A percentile compares a stretch with the other conserved stretches of the same genome.
These are phyloP conservation scores for Dendryphion nanum DNA, from an alignment of 2,329 filamentous ascomycete genomes.

Conservation along the genomic window DNA sequence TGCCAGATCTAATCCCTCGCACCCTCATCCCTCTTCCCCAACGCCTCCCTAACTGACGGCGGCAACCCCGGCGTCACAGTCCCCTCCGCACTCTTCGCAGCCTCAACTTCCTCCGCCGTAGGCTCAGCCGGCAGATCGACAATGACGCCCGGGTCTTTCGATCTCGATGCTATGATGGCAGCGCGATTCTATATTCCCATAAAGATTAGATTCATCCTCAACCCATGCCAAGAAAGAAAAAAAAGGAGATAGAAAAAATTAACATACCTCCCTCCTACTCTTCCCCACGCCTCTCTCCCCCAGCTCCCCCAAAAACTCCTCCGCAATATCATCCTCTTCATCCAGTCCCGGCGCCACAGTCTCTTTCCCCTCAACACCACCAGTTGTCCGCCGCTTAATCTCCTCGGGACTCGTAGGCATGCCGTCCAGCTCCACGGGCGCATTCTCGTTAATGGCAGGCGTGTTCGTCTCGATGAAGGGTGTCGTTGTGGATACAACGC, in stretches of 20 bases:
- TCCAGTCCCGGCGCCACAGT: slow-evolving; percentile 12
- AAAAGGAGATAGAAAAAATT: too few relatives aligned
- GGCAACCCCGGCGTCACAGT: slow-evolving; percentile 9
- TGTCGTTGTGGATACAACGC: slow-evolving; percentile 19
- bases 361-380: neutral
- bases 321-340: slow-evolving; percentile 29
- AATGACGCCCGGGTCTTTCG: slow-evolving; percentile 45
- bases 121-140: slow-evolving; percentile 46
- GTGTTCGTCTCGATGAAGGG: slow-evolving; percentile 40
- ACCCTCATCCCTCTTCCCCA: neutral
- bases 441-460: slow-evolving; percentile 40
- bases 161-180: slow-evolving; percentile 36
- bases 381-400: slow-evolving; percentile 7
- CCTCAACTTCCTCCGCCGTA: slow-evolving; percentile 45
- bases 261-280: slow-evolving; percentile 25
- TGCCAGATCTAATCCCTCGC: too few relatives aligned
- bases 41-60: slow-evolving; percentile 3
- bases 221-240: neutral
- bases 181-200: slow-evolving; percentile 38
- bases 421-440: slow-evolving; percentile 46
- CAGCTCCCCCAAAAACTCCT: slow-evolving; percentile 27
- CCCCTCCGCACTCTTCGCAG: slow-evolving; percentile 19
- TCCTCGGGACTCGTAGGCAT: slow-evolving; percentile 22
- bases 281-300: slow-evolving; percentile 16
- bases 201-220: too few relatives aligned